phyloP scores from a whole-genome alignment of 441 rosid genomes.

The Eruca vesicaria region DNA sequence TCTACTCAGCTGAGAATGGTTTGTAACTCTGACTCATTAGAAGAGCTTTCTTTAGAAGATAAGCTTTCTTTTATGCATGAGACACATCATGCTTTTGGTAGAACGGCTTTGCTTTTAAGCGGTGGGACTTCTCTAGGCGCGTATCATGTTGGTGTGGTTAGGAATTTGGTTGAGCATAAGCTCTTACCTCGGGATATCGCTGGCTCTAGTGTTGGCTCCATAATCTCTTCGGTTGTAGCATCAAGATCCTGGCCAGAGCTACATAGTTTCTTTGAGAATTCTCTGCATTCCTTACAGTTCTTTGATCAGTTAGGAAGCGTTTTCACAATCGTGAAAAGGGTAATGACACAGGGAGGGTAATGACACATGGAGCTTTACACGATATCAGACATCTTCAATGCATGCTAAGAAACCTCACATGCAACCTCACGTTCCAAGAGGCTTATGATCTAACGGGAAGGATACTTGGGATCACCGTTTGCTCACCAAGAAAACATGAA shows the following conservation, averaged over 20 bases:
- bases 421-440: conserved; percentile 95
- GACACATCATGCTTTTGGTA: conserved; percentile 91
- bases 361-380: conserved; percentile 83
- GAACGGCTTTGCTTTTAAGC: conserved; percentile 93
- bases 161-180: conserved; percentile 82
- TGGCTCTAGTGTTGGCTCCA: conserved; percentile 94
- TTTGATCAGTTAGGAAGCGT: conserved; percentile 92
- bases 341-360: too few species aligned
- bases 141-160: conserved; percentile 82
- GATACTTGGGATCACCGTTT: conserved; percentile 88
- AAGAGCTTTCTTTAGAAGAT: conserved; percentile 86
- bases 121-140: conserved; percentile 99
- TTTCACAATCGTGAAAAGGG: conserved; percentile 71
- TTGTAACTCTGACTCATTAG: conserved; percentile 63
- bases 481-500: conserved; percentile 97
- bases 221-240: conserved; percentile 76
- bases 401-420: conserved; percentile 82
- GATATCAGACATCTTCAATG: conserved; percentile 85
- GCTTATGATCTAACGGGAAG: conserved; percentile 97
- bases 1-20: conserved; percentile 89
- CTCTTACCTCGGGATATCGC: conserved; percentile 86
- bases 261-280: conserved; percentile 82
- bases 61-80: conserved; percentile 93
- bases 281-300: conserved; percentile 74
- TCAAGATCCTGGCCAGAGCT: conserved; percentile 96